Evolutionary conservation across 2,329 filamentous ascomycete genomes (phyloP), one percentile per base, ranked within the genome.

Genomic region (Xylariaceae sp.): DNA sequence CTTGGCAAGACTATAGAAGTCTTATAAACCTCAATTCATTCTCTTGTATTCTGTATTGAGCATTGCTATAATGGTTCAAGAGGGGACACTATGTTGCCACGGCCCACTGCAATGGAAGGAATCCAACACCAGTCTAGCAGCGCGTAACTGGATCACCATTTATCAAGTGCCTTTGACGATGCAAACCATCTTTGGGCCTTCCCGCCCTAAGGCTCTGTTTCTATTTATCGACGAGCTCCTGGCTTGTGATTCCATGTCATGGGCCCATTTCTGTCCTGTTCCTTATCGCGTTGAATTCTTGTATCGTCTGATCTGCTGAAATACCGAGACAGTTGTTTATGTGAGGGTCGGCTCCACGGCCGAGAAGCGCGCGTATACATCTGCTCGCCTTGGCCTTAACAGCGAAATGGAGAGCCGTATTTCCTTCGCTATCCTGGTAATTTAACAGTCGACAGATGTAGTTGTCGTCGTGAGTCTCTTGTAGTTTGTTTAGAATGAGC

Each of bases 331-430:
- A 74, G 63, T 97, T 98, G 17, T 81, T 76, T 43, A 97, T 85
- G 58, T 95, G 84, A 1, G 89, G 86, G 3, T 84, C 82, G 3
- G 91, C 91, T 49, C 91, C 89, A 40, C 92, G 85, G 25, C 82
- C 82, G 64, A 91, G 66, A 72, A 89, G 67, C 3, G 83, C 74
- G 69, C 93, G 86, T 45, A 95, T 85, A 55, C 91, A 94, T 57
- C 97, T 95, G 36, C 90, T 83, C 16, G 92, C 89, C 45, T 90
- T 88, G 46, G 89, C 85, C 60, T 90, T 83, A 7, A 92, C 89
- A 1, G 82, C 82, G 6, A 86, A 70, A 49, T 85, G 83, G 41
- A 85, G 67, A 3, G 93, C 91, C 0, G 93, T 97, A 64, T 98
- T 94, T 33, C 92, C 92, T 33, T 90, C 84, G 22, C 83, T 74